Evolutionary conservation across 306 rosid genomes (phyloP), one percentile per base, ranked within the genome.

Genomic region (Herpetospermum pedunculosum): DNA sequence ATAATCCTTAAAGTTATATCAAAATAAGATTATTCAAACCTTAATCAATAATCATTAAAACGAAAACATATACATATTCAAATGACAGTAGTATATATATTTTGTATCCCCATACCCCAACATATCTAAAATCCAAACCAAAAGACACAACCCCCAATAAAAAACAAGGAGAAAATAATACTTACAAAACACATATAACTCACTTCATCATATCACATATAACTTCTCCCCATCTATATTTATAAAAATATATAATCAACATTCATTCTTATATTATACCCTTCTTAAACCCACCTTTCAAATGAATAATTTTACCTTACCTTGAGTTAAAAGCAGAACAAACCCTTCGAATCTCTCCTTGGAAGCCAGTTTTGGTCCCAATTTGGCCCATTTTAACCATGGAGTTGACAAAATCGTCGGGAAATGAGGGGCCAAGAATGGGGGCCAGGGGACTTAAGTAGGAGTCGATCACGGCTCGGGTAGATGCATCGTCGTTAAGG

Each of bases 301-400:
- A 16, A 34, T n/a, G 19, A 63, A 14, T 63, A 18, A 63, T 26
- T 35, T 15, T 32, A 32, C 35, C 35, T 2, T 26, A 63, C 29
- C 50, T 14, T 21, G 1, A 21, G 32, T 84, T 80, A 75, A 81
- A 85, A 70, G 82, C 13, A 23, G 87, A 73, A 72, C 97, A 93
- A 0, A 70, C 75, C n/a, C 74, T 84, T 77, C 98, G 84, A 74
- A 87, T 72, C 52, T 77, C 84, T 10, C 97, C 97, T 63, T 76
- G 54, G 0, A 46, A 82, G 57, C 88, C 92, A 6, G 89, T 86
- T 78, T 89, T 93, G 26, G 87, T 88, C n/a, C 93, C 97, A 73
- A 90, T 87, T 50, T 85, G 88, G 0, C 98, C 98, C 98, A 93
- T 93, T 67, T 78, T 87, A 1, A 86, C 78, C 3, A 93, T 67